These are phyloP conservation scores for Eimeria brunetti DNA, from an alignment of 169 alveolate genomes.

Conservation along the genomic window DNA sequence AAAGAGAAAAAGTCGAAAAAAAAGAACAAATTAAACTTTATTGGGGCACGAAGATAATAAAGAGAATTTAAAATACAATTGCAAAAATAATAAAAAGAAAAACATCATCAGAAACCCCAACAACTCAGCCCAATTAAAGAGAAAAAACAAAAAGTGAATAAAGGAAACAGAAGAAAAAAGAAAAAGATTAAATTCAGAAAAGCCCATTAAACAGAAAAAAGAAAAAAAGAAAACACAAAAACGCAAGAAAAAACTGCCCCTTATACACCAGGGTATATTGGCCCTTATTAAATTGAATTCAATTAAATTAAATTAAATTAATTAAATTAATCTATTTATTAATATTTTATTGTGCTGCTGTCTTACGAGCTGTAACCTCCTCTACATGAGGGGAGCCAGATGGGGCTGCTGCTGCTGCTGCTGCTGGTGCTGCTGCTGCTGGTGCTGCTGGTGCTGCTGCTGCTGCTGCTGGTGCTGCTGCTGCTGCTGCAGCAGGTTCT, in stretches of 20 bases:
- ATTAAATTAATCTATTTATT: neutral
- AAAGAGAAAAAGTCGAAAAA: no score
- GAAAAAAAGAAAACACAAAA: neutral
- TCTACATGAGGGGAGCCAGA: neutral
- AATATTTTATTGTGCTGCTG: neutral
- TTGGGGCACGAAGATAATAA: no score
- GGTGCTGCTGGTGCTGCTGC: neutral
- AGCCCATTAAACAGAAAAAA: no score
- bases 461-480: neutral
- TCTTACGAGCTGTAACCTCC: slow-evolving; percentile 32
- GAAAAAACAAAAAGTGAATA: no score
- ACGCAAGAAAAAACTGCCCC: neutral
- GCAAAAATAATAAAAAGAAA: no score
- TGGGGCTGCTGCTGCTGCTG: neutral
- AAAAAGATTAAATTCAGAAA: no score
- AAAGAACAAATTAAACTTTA: no score
- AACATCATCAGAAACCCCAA: no score
- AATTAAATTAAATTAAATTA: neutral
- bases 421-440: neutral
- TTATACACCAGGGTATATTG: no score
- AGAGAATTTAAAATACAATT: no score
- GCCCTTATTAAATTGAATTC: no score
- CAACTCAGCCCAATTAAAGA: no score
- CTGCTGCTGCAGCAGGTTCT: neutral
- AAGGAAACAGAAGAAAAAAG: neutral